Evolutionary conservation across 2,329 filamentous ascomycete genomes (phyloP).

Genomic region (Alternaria triticina): DNA sequence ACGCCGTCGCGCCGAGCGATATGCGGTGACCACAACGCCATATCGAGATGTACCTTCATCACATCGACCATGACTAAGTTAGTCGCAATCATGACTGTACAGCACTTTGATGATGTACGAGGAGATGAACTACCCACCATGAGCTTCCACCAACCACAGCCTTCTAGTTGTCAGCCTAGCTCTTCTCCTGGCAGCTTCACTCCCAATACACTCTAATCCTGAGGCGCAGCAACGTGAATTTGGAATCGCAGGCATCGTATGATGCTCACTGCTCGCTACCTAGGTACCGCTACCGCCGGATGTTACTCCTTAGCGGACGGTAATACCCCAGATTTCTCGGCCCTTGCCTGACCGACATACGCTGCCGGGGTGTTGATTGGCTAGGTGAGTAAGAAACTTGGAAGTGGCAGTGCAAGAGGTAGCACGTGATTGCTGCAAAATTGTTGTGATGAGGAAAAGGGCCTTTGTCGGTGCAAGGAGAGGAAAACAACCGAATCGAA

Average conservation of each 20-base stretch:
- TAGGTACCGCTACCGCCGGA: background rate
- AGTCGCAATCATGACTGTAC: background rate
- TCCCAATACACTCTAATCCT: background rate
- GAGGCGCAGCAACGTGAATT: background rate
- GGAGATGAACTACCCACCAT: background rate
- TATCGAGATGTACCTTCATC: background rate
- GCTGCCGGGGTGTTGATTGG: background rate
- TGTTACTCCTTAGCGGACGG: background rate
- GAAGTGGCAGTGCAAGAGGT: constrained; percentile 1
- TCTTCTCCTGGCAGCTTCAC: background rate
- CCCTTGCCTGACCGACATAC: background rate
- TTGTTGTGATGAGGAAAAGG: background rate
- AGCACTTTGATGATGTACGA: background rate
- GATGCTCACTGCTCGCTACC: background rate
- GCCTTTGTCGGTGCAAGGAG: background rate
- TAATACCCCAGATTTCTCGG: background rate
- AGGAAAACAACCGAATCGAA: background rate
- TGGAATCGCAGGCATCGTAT: background rate
- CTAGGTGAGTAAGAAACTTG: background rate
- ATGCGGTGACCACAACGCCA: background rate
- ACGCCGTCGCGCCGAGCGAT: background rate
- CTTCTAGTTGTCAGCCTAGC: background rate
- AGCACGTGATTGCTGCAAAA: background rate
- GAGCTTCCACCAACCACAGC: background rate
- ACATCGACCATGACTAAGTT: background rate